These are phyloP conservation scores for Picochlorum sp. DNA, from an alignment of 139 green algal species.

Conservation along the genomic window DNA sequence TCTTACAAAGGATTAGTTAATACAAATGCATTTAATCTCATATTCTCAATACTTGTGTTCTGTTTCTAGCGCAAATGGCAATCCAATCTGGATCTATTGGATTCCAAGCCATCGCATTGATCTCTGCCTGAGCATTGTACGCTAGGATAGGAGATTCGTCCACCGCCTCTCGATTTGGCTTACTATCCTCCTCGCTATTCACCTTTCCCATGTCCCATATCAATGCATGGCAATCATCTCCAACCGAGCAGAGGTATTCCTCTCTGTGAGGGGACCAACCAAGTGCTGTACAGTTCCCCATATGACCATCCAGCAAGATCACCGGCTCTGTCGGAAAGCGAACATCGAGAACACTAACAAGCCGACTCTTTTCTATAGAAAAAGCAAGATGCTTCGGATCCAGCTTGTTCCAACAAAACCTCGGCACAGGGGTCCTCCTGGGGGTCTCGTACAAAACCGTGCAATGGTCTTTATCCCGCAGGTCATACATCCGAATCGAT, in stretches of 20 bases:
- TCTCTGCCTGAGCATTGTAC: slow-evolving; percentile 80
- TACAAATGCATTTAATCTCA: slow-evolving; percentile 33
- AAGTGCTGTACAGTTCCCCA: slow-evolving; percentile 75
- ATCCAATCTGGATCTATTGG: slow-evolving; percentile 79
- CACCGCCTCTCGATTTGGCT: slow-evolving; percentile 5
- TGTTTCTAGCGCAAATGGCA: slow-evolving; percentile 80
- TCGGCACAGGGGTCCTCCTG: slow-evolving; percentile 76
- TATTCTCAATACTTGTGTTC: slow-evolving; percentile 87
- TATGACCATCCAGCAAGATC: slow-evolving; percentile 77
- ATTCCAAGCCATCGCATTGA: slow-evolving; percentile 91
- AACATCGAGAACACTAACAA: slow-evolving; percentile 83
- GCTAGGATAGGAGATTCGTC: slow-evolving; percentile 86
- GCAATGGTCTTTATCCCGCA: slow-evolving; percentile 91
- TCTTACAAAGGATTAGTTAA: background rate
- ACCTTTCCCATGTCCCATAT: slow-evolving; percentile 85
- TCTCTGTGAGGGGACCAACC: slow-evolving; percentile 90
- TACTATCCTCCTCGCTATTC: background rate
- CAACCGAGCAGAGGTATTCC: slow-evolving; percentile 87
- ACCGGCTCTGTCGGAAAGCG: slow-evolving; percentile 84
- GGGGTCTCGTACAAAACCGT: slow-evolving; percentile 96
- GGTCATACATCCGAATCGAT: slow-evolving; percentile 92
- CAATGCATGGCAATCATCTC: slow-evolving; percentile 68
- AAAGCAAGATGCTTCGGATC: slow-evolving; percentile 95
- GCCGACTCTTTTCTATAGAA: slow-evolving; percentile 35
- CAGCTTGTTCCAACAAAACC: slow-evolving; percentile 94